Evolutionary conservation across 2,329 filamentous ascomycete genomes (phyloP).

Genomic region (Exophiala oligosperma): DNA sequence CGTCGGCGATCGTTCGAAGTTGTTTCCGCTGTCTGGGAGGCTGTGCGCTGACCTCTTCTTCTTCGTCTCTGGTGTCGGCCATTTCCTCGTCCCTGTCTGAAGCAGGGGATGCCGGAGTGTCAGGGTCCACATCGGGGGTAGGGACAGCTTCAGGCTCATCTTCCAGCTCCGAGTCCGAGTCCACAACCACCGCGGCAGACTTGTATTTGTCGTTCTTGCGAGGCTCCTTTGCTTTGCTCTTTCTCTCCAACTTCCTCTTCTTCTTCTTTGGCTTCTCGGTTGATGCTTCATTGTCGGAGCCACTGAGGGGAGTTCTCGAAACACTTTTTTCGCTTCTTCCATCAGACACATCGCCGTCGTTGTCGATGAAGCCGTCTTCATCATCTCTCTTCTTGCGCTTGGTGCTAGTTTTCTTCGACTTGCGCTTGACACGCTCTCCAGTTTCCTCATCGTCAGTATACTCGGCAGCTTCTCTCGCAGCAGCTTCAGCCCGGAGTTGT

Average conservation of each 20-base stretch:
- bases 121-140: constrained; percentile 21
- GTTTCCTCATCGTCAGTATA: constrained; percentile 80
- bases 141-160: constrained; percentile 33
- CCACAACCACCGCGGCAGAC: constrained; percentile 78
- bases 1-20: constrained; percentile 29
- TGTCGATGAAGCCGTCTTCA: constrained; percentile 36
- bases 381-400: constrained; percentile 44
- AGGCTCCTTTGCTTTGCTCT: constrained; percentile 36
- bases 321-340: constrained; percentile 22
- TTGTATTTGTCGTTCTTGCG: constrained; percentile 68
- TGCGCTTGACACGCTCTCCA: constrained; percentile 76
- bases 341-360: constrained; percentile 32
- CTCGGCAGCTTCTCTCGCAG: constrained; percentile 69
- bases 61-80: constrained; percentile 16
- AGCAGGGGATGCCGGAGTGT: constrained; percentile 19
- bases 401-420: constrained; percentile 65
- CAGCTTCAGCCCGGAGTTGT: constrained; percentile 69
- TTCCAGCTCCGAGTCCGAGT: constrained; percentile 64
- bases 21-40: constrained; percentile 29
- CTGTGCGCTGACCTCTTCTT: constrained; percentile 21
- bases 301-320: constrained; percentile 26
- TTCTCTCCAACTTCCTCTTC: constrained; percentile 60
- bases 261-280: constrained; percentile 51
- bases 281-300: constrained; percentile 23
- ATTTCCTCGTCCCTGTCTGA: constrained; percentile 22